Base-by-base conservation (phyloP, 75 land plant genomes). In the Ceratopteris richardii region DNA sequence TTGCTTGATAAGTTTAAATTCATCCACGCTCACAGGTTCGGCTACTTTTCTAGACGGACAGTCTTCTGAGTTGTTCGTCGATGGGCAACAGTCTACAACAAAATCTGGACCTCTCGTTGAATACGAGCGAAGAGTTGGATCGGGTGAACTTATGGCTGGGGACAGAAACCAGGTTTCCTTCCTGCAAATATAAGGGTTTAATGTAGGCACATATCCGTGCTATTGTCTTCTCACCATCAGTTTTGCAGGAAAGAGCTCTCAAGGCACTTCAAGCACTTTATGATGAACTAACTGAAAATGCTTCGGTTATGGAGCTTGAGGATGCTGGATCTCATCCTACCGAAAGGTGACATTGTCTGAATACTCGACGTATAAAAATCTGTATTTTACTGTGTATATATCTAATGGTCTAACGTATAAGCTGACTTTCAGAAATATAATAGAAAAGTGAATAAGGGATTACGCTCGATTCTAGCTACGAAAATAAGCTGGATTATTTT, bases 81-180 rank as follows among this genome's bases (percentile, higher is more conserved):
- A 20, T 20, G 48, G 21, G 4, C 48, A 46, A 20, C 21, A 17
- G 14, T 2, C 1, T 46, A 2, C n/a, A 20, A 14, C 48, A 17
- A 46, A 46, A 17, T 2, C 48, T 21, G 96, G 98, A 26, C 98
- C 98, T 5, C 66, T 93, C 44, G 63, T 76, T 6, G 90, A 93
- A 74, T 93, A 93, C 64, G 85, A 93, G 37, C 72, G 96, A 30
- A 81, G 87, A 56, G 86, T 93, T 60, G 79, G 69, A 19, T 53
- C 85, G 6, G 90, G 98, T 41, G 87, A 85, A 25, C 85, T 93
- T 26, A 51, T 72, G 43, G 84, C 85, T 37, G 98, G 96, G 2
- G 98, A 93, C 58, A 53, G 27, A 40, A 71, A 59, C 48, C 98
- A 93, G 96, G 98, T 54, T 14, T 27, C 27, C 16, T 27, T 26